These are phyloP conservation scores for Fusarium pseudocircinatum DNA, from an alignment of 2,329 filamentous ascomycete species.

Conservation along the genomic window DNA sequence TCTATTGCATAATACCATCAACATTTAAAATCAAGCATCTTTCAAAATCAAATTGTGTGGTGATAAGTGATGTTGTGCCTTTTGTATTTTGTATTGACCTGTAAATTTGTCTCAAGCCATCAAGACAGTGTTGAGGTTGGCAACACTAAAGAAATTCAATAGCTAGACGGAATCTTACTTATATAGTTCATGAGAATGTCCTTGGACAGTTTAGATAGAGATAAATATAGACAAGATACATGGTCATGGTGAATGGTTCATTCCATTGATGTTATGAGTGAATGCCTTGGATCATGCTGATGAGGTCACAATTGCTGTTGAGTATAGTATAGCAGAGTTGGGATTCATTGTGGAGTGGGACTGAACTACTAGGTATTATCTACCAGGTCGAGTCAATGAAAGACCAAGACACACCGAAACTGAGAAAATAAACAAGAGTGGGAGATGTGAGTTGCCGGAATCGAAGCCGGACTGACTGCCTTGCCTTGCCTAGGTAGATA, in stretches of 20 bases:
- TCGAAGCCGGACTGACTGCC: background rate
- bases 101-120: background rate
- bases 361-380: background rate
- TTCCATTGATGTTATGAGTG: background rate
- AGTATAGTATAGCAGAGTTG: background rate
- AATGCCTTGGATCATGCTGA: background rate
- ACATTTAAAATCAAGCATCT: background rate
- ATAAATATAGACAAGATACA: background rate
- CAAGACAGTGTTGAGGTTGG: background rate
- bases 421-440: background rate
- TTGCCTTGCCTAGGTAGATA: background rate
- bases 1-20: slow-evolving; percentile 26
- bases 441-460: background rate
- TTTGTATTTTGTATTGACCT: no score
- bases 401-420: background rate
- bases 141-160: background rate
- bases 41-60: background rate
- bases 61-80: background rate
- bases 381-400: background rate
- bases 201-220: background rate
- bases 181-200: background rate
- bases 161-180: background rate
- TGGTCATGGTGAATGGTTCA: background rate
- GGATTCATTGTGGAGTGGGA: background rate
- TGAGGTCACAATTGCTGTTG: background rate